phyloP scores from a whole-genome alignment of 768 basidiomycete species.

The Collybiopsis confluens region DNA sequence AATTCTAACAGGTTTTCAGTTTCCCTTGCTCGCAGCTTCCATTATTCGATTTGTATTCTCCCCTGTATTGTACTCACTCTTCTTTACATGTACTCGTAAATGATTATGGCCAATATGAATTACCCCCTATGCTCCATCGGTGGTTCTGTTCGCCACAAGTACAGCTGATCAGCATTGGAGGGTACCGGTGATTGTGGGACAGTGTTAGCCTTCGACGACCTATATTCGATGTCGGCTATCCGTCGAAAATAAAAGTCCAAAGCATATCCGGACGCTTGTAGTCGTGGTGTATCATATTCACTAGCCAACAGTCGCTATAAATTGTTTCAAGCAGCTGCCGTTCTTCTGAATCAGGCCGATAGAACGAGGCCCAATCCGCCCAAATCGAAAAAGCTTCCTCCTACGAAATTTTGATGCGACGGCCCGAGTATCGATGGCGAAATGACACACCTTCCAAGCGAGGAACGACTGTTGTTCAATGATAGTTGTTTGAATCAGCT shows the following conservation, averaged over 20 bases:
- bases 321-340: constrained; percentile 71
- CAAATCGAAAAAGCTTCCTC: constrained; percentile 96
- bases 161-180: too few species aligned
- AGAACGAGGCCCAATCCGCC: constrained; percentile 90
- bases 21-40: background rate
- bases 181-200: too few species aligned
- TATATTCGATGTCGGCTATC: too few species aligned
- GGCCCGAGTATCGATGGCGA: background rate
- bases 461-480: constrained; percentile 94
- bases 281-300: constrained; percentile 92
- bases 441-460: constrained; percentile 80
- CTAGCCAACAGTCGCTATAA: constrained; percentile 76
- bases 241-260: constrained; percentile 76
- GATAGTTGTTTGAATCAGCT: constrained; percentile 93
- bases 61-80: background rate
- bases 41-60: background rate
- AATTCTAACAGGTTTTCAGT: background rate
- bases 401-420: constrained; percentile 47
- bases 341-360: constrained; percentile 69
- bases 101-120: too few species aligned
- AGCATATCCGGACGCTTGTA: constrained; percentile 75
- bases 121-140: too few species aligned
- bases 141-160: too few species aligned
- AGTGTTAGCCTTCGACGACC: too few species aligned
- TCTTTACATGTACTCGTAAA: background rate